Conservation (phyloP, 345 rosid species). For the Lepidium africanum region DNA sequence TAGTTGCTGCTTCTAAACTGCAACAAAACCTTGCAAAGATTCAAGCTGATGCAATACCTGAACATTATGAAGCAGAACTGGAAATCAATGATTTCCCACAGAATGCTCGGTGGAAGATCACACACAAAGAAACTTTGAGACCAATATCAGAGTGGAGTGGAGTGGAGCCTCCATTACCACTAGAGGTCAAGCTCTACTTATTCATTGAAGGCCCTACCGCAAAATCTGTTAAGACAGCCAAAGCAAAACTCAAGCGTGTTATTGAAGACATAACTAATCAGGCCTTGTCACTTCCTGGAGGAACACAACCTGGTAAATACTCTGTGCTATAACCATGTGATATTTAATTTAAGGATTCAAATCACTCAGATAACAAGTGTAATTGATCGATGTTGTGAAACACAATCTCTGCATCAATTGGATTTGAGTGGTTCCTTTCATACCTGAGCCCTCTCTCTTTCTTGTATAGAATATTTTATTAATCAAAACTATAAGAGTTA, state of each 20-base stretch:
- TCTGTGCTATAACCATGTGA: constrained; percentile 44
- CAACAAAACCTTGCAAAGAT: constrained; percentile 71
- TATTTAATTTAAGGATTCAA: constrained; percentile 29
- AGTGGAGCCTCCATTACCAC: constrained; percentile 81
- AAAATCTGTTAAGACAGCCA: constrained; percentile 74
- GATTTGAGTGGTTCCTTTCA: no score
- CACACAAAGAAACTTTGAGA: constrained; percentile 79
- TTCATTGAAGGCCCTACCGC: constrained; percentile 77
- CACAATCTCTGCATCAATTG: no score
- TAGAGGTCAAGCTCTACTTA: constrained; percentile 78
- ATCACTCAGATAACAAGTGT: background rate
- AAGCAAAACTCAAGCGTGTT: constrained; percentile 62
- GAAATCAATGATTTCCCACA: constrained; percentile 87
- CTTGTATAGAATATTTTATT: background rate
- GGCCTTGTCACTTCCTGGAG: constrained; percentile 62
- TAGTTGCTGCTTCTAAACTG: constrained; percentile 49
- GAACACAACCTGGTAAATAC: constrained; percentile 73
- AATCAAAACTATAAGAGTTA: background rate
- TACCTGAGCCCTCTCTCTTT: background rate
- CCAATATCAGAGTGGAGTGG: constrained; percentile 82
- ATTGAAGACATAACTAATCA: constrained; percentile 67
- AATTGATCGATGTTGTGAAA: no score
- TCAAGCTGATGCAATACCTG: constrained; percentile 79
- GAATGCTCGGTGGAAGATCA: constrained; percentile 85
- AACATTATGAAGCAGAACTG: constrained; percentile 76